Percentiles rank a stretch among this genome's conserved stretches.
phyloP scores from a whole-genome alignment of 1,284 basidiomycete genomes.

The Sanghuangporus baumii region DNA sequence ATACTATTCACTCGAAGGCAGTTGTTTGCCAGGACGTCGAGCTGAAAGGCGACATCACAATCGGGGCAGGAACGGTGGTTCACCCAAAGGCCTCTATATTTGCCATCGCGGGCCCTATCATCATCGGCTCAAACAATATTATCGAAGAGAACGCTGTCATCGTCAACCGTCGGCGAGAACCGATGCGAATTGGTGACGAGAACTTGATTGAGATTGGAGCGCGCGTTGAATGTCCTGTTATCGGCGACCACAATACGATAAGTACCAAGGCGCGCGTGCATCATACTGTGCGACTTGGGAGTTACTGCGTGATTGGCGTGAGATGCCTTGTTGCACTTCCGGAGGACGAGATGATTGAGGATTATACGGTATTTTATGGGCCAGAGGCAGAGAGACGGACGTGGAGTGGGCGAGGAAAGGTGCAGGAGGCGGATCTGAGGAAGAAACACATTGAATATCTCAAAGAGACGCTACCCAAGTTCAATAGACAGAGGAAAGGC shows the following conservation, averaged over 20 bases:
- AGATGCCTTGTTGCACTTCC: conserved; percentile 71
- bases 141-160: conserved; percentile 89
- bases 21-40: conserved; percentile 86
- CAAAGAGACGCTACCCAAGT: conserved; percentile 85
- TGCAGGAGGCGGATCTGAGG: conserved; percentile 79
- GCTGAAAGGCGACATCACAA: conserved; percentile 86
- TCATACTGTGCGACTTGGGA: conserved; percentile 70
- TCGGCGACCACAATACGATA: conserved; percentile 84
- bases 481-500: conserved; percentile 64
- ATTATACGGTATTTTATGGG: conserved; percentile 84
- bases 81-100: conserved; percentile 92
- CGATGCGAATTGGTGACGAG: conserved; percentile 88
- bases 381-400: conserved; percentile 61
- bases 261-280: conserved; percentile 77
- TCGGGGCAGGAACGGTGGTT: conserved; percentile 84
- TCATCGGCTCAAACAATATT: conserved; percentile 84
- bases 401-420: conserved; percentile 84
- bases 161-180: conserved; percentile 76
- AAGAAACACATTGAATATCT: conserved; percentile 89
- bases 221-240: conserved; percentile 76
- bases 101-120: conserved; percentile 80
- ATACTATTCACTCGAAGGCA: conserved; percentile 75
- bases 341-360: conserved; percentile 73
- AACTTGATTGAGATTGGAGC: conserved; percentile 93
- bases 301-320: conserved; percentile 79